Conservation (phyloP, 108 stramenopile genomes). For the Conticribra weissflogii region DNA sequence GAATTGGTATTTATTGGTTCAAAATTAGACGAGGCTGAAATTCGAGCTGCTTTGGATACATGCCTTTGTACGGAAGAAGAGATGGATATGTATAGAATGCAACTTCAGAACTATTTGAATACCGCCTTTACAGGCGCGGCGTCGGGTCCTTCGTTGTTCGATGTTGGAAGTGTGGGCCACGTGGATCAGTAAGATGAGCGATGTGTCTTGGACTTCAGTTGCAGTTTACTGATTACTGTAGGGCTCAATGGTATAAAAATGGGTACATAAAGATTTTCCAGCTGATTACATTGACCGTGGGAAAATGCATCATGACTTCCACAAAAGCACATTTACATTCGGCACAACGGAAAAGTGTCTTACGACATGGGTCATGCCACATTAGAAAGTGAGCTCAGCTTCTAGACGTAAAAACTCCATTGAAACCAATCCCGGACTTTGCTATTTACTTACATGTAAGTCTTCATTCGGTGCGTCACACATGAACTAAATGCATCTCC, state of each 20-base stretch:
- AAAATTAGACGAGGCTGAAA: constrained; percentile 60
- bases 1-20: constrained; percentile 93
- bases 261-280: neutral
- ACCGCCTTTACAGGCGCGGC: constrained; percentile 23
- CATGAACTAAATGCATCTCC: constrained; percentile 29
- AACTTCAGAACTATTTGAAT: constrained; percentile 56
- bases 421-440: too few relatives aligned
- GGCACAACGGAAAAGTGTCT: constrained; percentile 36
- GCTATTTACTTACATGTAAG: constrained; percentile 25
- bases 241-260: too few relatives aligned
- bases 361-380: too few relatives aligned
- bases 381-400: too few relatives aligned
- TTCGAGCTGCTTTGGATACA: constrained; percentile 69
- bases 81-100: constrained; percentile 65
- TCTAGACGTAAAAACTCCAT: too few relatives aligned
- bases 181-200: constrained; percentile 42
- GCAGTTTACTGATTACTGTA: too few relatives aligned
- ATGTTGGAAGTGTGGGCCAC: constrained; percentile 50
- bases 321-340: constrained; percentile 26
- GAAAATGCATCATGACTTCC: constrained; percentile 17
- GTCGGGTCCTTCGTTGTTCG: constrained; percentile 48
- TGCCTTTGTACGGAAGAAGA: constrained; percentile 75
- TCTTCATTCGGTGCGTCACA: constrained; percentile 38
- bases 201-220: too few relatives aligned
- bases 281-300: neutral